Percentiles rank a stretch among this genome's conserved stretches.
These are phyloP conservation scores for Fulvia fulva DNA, from an alignment of 2,329 filamentous ascomycete genomes.

Conservation along the genomic window DNA sequence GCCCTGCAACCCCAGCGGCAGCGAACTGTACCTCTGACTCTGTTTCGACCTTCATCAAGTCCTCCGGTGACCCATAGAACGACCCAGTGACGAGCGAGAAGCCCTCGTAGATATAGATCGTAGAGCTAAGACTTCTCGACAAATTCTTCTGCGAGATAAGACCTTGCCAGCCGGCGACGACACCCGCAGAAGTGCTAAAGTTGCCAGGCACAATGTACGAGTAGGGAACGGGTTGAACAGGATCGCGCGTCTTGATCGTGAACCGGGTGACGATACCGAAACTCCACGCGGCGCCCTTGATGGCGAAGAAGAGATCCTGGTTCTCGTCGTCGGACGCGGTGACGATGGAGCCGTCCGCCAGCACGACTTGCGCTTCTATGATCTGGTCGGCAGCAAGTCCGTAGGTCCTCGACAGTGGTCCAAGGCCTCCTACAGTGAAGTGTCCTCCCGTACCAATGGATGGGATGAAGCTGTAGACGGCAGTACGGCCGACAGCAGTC, in stretches of 20 bases:
- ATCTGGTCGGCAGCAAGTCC: conserved; percentile 54
- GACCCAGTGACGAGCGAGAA: conserved; percentile 15
- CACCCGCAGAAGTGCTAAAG: conserved; percentile 2
- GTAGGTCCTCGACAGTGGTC: conserved; percentile 49
- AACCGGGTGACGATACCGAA: conserved; percentile 31
- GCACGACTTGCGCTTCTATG: conserved; percentile 36
- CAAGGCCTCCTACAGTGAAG: conserved; percentile 21
- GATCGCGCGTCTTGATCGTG: conserved; percentile 21
- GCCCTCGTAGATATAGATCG: conserved; percentile 16
- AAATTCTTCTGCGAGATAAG: conserved; percentile 15
- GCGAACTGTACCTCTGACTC: not conserved
- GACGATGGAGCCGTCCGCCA: conserved; percentile 38
- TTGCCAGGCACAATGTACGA: conserved; percentile 17
- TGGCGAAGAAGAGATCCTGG: conserved; percentile 29
- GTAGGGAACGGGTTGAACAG: conserved; percentile 7
- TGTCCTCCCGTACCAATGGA: conserved; percentile 20
- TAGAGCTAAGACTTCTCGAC: conserved; percentile 13
- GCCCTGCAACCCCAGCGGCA: not conserved
- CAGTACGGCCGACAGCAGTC: conserved; percentile 7
- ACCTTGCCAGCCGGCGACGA: conserved; percentile 15
- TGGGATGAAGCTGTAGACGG: conserved; percentile 13
- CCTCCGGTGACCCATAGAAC: conserved; percentile 13
- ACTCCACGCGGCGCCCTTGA: conserved; percentile 25
- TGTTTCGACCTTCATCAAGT: conserved; percentile 11
- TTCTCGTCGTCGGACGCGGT: conserved; percentile 33